phyloP scores from a whole-genome alignment of 371 early-diverging fungal genomes.

The Blakeslea trispora region DNA sequence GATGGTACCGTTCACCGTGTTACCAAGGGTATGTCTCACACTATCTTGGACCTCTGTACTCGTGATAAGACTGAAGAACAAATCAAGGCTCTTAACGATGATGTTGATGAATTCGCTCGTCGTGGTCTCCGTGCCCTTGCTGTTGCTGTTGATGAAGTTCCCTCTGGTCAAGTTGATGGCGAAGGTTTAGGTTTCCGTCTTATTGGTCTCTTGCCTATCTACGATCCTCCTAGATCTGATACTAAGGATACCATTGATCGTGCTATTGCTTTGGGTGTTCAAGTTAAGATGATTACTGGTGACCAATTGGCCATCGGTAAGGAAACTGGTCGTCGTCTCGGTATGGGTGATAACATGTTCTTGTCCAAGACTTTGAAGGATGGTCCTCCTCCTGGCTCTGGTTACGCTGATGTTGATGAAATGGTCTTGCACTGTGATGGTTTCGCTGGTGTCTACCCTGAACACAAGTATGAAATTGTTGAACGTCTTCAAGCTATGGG shows the following conservation, averaged over 20 bases:
- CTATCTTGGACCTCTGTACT: slow-evolving; percentile 63
- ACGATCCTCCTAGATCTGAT: slow-evolving; percentile 82
- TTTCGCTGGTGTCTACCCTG: slow-evolving; percentile 87
- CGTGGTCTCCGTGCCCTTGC: slow-evolving; percentile 78
- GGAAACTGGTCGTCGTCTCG: slow-evolving; percentile 71
- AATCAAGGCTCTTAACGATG: slow-evolving; percentile 42
- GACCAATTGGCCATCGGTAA: slow-evolving; percentile 87
- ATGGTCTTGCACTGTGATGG: slow-evolving; percentile 73
- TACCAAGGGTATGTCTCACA: slow-evolving; percentile 68
- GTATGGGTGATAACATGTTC: slow-evolving; percentile 67
- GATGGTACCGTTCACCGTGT: slow-evolving; percentile 60
- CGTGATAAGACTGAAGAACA: slow-evolving; percentile 59
- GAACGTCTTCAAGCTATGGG: slow-evolving; percentile 77
- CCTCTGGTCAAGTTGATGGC: slow-evolving; percentile 40
- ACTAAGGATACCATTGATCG: slow-evolving; percentile 77
- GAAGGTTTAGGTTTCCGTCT: slow-evolving; percentile 58
- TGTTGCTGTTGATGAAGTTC: slow-evolving; percentile 64
- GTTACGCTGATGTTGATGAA: slow-evolving; percentile 73
- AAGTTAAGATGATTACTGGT: slow-evolving; percentile 92
- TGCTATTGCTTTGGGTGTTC: slow-evolving; percentile 78
- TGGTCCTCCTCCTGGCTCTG: slow-evolving; percentile 60
- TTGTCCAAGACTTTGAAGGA: slow-evolving; percentile 67
- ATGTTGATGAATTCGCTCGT: slow-evolving; percentile 66
- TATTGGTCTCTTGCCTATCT: slow-evolving; percentile 69
- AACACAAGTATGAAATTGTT: slow-evolving; percentile 90